A percentile compares a stretch with the other conserved stretches of the same genome.
Conservation (phyloP, 2,329 filamentous ascomycete species). For the Xylariaceae sp. region DNA sequence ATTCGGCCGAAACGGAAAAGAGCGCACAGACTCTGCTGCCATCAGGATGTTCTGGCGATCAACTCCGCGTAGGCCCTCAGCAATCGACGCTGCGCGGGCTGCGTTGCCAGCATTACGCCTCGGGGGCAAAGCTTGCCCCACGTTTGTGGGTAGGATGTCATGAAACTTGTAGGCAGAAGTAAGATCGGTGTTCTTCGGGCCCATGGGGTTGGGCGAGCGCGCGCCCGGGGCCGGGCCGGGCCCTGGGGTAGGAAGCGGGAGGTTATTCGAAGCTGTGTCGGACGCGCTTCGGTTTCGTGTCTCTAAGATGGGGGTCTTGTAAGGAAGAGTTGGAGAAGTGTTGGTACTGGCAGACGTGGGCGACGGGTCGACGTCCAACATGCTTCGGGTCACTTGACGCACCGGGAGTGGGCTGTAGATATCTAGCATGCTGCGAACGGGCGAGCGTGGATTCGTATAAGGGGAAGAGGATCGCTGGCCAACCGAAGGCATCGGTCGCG, state of each 20-base stretch:
- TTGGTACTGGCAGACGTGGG: slow-evolving; percentile 39
- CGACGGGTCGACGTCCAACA: slow-evolving; percentile 45
- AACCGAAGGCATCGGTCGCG: slow-evolving; percentile 43
- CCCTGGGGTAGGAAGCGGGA: slow-evolving; percentile 24
- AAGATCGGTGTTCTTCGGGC: slow-evolving; percentile 35
- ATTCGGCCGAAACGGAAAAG: slow-evolving; percentile 36
- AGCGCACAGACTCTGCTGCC: slow-evolving; percentile 41
- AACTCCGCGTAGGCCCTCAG: slow-evolving; percentile 49
- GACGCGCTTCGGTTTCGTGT: slow-evolving; percentile 50
- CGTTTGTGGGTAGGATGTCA: slow-evolving; percentile 49
- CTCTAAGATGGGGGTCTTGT: slow-evolving; percentile 30
- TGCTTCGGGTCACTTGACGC: slow-evolving; percentile 43
- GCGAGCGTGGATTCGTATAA: slow-evolving; percentile 31
- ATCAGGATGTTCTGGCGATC: slow-evolving; percentile 48
- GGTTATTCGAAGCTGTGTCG: slow-evolving; percentile 43
- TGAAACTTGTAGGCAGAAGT: slow-evolving; percentile 57
- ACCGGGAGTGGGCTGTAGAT: slow-evolving; percentile 39
- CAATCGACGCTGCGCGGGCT: slow-evolving; percentile 40
- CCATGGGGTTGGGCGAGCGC: slow-evolving; percentile 28
- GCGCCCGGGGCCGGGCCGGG: slow-evolving; percentile 40
- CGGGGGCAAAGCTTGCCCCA: slow-evolving; percentile 43
- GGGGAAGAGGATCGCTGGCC: slow-evolving; percentile 18
- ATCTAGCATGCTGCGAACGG: slow-evolving; percentile 62
- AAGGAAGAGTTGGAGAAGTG: slow-evolving; percentile 42
- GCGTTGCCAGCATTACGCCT: slow-evolving; percentile 32